These are phyloP conservation scores for Coemansia sp. DNA, from an alignment of 192 early-diverging fungal species.

Conservation along the genomic window DNA sequence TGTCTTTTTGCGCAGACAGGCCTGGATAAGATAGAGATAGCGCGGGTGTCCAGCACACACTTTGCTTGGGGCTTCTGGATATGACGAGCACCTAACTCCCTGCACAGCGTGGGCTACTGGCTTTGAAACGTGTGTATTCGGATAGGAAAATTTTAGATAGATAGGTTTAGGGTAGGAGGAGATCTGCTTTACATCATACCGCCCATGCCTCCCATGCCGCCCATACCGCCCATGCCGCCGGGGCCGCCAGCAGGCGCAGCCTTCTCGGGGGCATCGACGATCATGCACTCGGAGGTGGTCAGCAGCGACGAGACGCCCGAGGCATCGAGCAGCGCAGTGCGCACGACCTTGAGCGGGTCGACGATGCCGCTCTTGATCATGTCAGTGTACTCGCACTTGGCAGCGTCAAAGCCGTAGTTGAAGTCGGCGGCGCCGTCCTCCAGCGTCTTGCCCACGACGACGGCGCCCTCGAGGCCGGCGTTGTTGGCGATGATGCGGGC, in stretches of 20 bases:
- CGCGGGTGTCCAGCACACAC: background rate
- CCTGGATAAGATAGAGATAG: background rate
- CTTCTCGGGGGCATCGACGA: constrained; percentile 91
- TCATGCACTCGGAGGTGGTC: constrained; percentile 98
- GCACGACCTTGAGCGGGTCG: constrained; percentile 99
- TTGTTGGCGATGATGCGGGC: constrained; percentile 95
- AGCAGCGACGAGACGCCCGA: constrained; percentile 95
- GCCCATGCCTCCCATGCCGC: constrained; percentile 62
- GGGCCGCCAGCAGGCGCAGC: constrained; percentile 55
- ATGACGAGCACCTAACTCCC: background rate
- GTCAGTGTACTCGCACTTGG: constrained; percentile 88
- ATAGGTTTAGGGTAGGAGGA: background rate
- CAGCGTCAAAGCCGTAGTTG: constrained; percentile 94
- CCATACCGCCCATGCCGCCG: constrained; percentile 73
- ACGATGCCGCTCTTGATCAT: constrained; percentile 98
- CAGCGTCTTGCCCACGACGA: constrained; percentile 93
- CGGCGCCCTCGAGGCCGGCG: constrained; percentile 95
- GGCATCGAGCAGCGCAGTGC: constrained; percentile 96
- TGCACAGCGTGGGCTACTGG: background rate
- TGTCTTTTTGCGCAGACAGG: background rate
- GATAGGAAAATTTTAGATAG: background rate
- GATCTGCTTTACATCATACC: constrained; percentile 42
- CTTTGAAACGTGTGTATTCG: background rate
- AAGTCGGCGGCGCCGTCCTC: constrained; percentile 74
- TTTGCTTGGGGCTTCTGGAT: background rate